These are phyloP conservation scores for Apiospora hydei DNA, from an alignment of 2,329 filamentous ascomycete genomes.

Conservation along the genomic window DNA sequence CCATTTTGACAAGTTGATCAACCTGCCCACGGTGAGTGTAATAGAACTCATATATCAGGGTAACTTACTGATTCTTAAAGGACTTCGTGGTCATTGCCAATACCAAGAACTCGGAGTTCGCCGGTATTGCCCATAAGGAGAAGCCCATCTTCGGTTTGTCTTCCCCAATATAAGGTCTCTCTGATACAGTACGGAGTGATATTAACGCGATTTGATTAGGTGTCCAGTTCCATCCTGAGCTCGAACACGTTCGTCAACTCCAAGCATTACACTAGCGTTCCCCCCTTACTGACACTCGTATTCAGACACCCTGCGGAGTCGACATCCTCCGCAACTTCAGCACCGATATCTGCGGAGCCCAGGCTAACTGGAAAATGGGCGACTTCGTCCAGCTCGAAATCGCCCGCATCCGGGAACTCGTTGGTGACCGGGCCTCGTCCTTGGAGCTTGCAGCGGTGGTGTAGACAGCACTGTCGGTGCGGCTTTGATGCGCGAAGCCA, in stretches of 20 bases:
- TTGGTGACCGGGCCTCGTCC: conserved; percentile 85
- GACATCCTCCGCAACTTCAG: conserved; percentile 83
- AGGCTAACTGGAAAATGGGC: conserved; percentile 83
- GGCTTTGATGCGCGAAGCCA: conserved; percentile 61
- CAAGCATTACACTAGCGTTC: conserved; percentile 49
- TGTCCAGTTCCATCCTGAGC: conserved; percentile 83
- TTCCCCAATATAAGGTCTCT: neutral
- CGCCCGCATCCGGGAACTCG: conserved; percentile 77
- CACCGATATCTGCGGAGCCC: conserved; percentile 79
- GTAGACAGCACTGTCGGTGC: conserved; percentile 91
- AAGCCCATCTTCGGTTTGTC: conserved; percentile 72
- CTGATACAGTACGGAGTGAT: neutral
- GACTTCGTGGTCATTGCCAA: conserved; percentile 77
- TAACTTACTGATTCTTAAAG: conserved; percentile 36
- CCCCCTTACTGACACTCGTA: conserved; percentile 30
- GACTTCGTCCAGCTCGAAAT: conserved; percentile 86
- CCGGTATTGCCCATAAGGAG: conserved; percentile 76
- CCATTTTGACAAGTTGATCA: conserved; percentile 84
- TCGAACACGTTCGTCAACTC: neutral
- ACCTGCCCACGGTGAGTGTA: conserved; percentile 61
- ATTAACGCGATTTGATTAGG: neutral
- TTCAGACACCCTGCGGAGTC: conserved; percentile 67
- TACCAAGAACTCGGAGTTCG: conserved; percentile 79
- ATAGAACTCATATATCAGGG: neutral
- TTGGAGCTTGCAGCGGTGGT: conserved; percentile 81